phyloP scores from a whole-genome alignment of 352 stramenopile species.

The Pythium myriotylum region DNA sequence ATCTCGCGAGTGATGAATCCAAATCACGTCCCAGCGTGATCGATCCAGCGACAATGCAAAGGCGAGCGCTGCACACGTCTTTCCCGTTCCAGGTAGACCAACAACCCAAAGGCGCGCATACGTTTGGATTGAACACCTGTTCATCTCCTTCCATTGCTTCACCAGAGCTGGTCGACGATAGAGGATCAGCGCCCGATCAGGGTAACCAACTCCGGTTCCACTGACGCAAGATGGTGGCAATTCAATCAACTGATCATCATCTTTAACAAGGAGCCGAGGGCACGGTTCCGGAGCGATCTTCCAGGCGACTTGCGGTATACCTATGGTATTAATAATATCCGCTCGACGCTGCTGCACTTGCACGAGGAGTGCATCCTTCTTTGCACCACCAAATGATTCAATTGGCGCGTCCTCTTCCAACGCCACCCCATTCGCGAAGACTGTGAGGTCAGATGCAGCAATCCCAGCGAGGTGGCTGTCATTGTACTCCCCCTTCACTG shows the following conservation, averaged over 20 bases:
- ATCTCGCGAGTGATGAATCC: slow-evolving; percentile 17
- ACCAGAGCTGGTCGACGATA: slow-evolving; percentile 20
- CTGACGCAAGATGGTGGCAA: slow-evolving; percentile 11
- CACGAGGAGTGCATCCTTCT: slow-evolving; percentile 24
- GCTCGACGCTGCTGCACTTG: slow-evolving; percentile 15
- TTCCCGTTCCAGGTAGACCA: slow-evolving; percentile 19
- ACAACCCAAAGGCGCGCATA: slow-evolving; percentile 15
- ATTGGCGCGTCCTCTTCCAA: slow-evolving; percentile 19
- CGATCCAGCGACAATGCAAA: slow-evolving; percentile 23
- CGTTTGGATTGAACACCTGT: slow-evolving; percentile 23
- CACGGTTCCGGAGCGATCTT: too few relatives aligned
- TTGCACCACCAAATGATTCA: slow-evolving; percentile 17
- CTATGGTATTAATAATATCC: slow-evolving; percentile 3
- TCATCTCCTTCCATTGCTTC: slow-evolving; percentile 26
- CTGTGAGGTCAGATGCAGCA: not conserved
- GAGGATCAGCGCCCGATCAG: not conserved
- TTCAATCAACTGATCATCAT: not conserved
- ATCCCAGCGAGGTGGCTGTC: too few relatives aligned
- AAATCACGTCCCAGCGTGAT: slow-evolving; percentile 16
- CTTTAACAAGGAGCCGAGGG: too few relatives aligned
- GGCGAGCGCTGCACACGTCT: slow-evolving; percentile 19
- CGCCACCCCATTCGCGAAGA: slow-evolving; percentile 10
- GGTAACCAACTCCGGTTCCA: slow-evolving; percentile 18
- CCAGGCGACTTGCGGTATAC: too few relatives aligned
- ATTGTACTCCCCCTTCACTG: too few relatives aligned